Evolutionary conservation across 441 rosid species (phyloP), one percentile per base, ranked within the genome.

Genomic region (Arabidopsis lyrata): DNA sequence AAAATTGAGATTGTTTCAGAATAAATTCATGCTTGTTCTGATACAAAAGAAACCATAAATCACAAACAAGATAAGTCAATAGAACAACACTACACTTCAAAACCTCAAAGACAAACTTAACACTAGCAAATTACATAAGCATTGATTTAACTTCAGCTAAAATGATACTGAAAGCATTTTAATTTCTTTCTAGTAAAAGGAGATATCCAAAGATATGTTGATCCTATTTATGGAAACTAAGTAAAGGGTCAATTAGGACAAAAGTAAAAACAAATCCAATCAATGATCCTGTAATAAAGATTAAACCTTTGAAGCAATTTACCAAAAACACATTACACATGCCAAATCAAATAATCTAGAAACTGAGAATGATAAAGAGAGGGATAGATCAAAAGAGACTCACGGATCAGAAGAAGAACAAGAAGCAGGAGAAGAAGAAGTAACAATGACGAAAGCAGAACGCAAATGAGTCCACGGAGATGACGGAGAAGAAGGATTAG

Each of bases 401-500:
- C 74, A 92, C 98, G 93, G 92, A 86, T 87, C 90, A 73, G 90
- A 84, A 64, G 95, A 85, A 83, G 88, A 90, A 64, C 84, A 86
- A 78, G 96, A 91, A 24, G 97, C 88, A n/a, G 97, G 97, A 24
- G 99, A 90, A 41, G 99, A 92, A 77, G 91, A 88, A 41, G 88
- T 82, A 63, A 86, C 93, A 66, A 95, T 81, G 71, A 87, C 84
- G 56, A 92, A 90, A 61, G 91, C 95, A 71, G 97, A 89, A 75
- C 98, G 99, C 83, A 95, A 78, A 58, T 88, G 95, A 83, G 86
- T 70, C 99, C 99, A 95, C 67, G 98, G 87, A 48, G 94, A 90
- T 0, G 91, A 85, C 0, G 90, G 75, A 7, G 91, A 75, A 12
- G 91, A 78, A 22, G 88, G 78, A 47, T 84, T 86, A 11, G 91